phyloP scores from a whole-genome alignment of 805 yeast species.

The Candida sphagnicola region DNA sequence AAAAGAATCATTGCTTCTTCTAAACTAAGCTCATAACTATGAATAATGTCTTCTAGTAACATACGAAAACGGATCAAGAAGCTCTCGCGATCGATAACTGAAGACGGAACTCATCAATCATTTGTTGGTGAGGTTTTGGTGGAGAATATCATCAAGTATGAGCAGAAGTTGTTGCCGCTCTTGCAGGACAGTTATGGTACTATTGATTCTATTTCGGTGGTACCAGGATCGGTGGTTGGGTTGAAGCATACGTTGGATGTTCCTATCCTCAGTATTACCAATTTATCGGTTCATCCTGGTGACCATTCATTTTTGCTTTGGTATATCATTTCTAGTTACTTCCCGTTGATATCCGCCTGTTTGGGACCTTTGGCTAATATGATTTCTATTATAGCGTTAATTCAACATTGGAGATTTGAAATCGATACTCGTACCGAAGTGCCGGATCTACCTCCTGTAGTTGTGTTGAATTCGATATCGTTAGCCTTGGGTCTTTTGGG shows the following conservation, averaged over 20 bases:
- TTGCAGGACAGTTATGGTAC: conserved; percentile 6
- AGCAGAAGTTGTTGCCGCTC: conserved; percentile 16
- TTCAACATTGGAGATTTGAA: conserved; percentile 59
- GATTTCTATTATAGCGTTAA: conserved; percentile 66
- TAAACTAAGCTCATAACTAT: too few species aligned
- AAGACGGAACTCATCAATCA: not conserved
- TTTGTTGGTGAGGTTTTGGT: not conserved
- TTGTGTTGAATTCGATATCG: conserved; percentile 58
- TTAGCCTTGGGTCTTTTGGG: conserved; percentile 64
- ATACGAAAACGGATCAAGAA: not conserved
- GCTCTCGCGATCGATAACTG: not conserved
- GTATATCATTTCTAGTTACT: conserved; percentile 63
- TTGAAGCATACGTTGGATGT: conserved; percentile 28
- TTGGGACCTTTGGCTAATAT: conserved; percentile 76
- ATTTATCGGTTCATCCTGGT: conserved; percentile 33
- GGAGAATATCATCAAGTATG: conserved; percentile 4
- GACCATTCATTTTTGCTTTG: conserved; percentile 42
- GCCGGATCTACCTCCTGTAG: conserved; percentile 39
- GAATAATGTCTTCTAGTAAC: not conserved
- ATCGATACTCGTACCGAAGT: conserved; percentile 18
- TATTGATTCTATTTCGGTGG: not conserved
- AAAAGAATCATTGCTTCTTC: too few species aligned
- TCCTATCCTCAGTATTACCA: conserved; percentile 27
- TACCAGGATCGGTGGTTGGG: conserved; percentile 10
- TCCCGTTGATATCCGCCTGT: conserved; percentile 76